These are phyloP conservation scores for Nitzschia inconspicua DNA, from an alignment of 108 stramenopile genomes.

Conservation along the genomic window DNA sequence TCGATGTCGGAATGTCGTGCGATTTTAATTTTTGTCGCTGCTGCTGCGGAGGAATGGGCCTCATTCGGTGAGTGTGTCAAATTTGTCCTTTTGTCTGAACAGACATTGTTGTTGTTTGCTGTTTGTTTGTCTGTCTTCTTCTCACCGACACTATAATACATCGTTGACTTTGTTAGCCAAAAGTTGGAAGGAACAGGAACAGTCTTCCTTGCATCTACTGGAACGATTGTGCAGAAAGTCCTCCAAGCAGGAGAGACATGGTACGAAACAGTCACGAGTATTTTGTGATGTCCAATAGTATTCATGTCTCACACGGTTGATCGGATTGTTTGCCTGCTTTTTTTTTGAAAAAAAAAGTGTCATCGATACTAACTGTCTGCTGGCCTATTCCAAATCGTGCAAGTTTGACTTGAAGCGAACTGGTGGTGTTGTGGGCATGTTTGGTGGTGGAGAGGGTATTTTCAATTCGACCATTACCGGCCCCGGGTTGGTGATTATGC, in stretches of 20 bases:
- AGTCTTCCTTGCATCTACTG: constrained; percentile 72
- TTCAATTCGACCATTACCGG: constrained; percentile 84
- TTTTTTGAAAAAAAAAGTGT: too few relatives aligned
- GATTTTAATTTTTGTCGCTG: constrained; percentile 48
- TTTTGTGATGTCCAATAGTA: too few relatives aligned
- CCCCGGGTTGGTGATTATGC: constrained; percentile 75
- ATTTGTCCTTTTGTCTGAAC: background rate
- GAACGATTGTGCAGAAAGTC: constrained; percentile 67
- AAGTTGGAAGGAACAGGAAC: constrained; percentile 48
- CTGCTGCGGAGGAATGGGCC: constrained; percentile 52
- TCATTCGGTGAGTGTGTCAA: background rate
- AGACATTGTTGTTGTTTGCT: background rate
- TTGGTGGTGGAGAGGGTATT: constrained; percentile 87
- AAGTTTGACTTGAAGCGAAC: constrained; percentile 58
- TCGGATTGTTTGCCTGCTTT: too few relatives aligned
- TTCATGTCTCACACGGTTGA: too few relatives aligned
- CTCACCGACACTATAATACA: background rate
- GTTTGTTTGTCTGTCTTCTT: background rate
- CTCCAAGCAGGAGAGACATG: constrained; percentile 61
- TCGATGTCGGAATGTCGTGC: constrained; percentile 26
- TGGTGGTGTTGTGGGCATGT: constrained; percentile 73
- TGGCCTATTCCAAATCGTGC: constrained; percentile 64
- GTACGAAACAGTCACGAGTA: too few relatives aligned
- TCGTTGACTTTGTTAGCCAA: constrained; percentile 40
- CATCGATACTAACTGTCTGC: constrained; percentile 69